Evolutionary conservation across 2,329 filamentous ascomycete species (phyloP), one percentile per base, ranked within the genome.

Genomic region (Ascochyta viciae-villosae): DNA sequence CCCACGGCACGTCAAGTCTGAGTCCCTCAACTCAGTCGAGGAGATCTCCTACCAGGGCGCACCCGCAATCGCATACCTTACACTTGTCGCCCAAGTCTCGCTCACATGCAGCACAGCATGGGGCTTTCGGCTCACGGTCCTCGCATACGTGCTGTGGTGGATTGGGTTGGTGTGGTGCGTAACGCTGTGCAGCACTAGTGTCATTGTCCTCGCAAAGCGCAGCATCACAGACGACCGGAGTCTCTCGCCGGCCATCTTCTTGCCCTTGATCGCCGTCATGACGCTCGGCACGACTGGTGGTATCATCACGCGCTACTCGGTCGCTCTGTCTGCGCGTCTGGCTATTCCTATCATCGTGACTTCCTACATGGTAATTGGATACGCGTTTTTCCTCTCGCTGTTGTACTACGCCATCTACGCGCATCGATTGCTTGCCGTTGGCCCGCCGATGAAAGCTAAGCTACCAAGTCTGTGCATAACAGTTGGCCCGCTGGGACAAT

Each of bases 61-160:
- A 1, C 60, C 85, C 22, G 82, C 82, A 57, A 74, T 90, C 57
- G 68, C 92, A 29, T 86, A 86, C 37, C 83, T 84, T 55, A 78
- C 83, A 0, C 48, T 89, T 90, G 76, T 90, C 87, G 26, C 90
- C 91, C 76, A 86, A 87, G 62, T 76, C 67, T 3, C 49, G 85
- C 12, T 64, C 67, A 44, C 90, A 90, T 79, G 24, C 68, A 81
- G 47, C 91, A 91, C 74, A 83, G 89, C 82, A 52, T 81, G 3
- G 76, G 83, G 26, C 76, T 92, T 19, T 88, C 82, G 80, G 76
- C 89, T 68, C 78, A 91, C 34, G 88, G 88, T 54, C 81, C 82
- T 61, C 12, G 63, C 63, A 35, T 68, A 58, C 42, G 63, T 63
- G 24, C 54, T 62, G 23, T 66, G 56, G 61, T 68, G 61, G 61